Evolutionary conservation across 169 alveolate species (phyloP), one percentile per base, ranked within the genome.

Genomic region (Eimeria brunetti): DNA sequence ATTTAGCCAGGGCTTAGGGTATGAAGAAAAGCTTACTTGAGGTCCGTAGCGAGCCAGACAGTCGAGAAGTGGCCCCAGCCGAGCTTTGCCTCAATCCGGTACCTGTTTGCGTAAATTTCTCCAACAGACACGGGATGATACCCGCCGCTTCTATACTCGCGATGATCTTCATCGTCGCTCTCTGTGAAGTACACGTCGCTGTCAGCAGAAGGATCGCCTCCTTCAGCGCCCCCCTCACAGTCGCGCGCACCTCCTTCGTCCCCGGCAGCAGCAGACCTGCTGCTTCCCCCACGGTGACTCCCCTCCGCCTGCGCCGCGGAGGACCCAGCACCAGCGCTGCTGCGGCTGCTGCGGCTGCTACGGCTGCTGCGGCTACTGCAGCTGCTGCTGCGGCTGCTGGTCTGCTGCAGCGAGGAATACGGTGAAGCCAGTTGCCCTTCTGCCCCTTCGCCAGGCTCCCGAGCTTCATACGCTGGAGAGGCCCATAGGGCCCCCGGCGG

Each of bases 41-140:
- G 95, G 96, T 99, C 99, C 51, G 98, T 97, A n/a, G 99, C 99
- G 56, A 99, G 98, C 99, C 99, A 99, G 36, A 99, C 99, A 0
- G 99, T 99, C 67, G 99, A 98, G 97, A 99, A 99, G 96, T 99
- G 99, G 16, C 99, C 99, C 99, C 99, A 99, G 16, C 99, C 99
- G 76, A 99, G 97, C 97, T 99, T 99, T 93, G 99, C 98, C 96
- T 99, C 99, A 53, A 99, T 98, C 67, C 99, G 98, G 96, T 99
- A 99, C 86, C 99, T 97, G 58, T 97, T 98, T 53, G 97, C 94
- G 94, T 99, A 98, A 33, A 99, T 97, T 96, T 99, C 99, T 60
- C 97, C 97, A 1, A 94, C 46, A 24, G 88, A 49, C 14, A 96
- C 97, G 22, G 96, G 96, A 46, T 96, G 97, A 60, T 96, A 96